Conservation (phyloP, 352 stramenopile genomes). For the Elongisporangium anandrum region DNA sequence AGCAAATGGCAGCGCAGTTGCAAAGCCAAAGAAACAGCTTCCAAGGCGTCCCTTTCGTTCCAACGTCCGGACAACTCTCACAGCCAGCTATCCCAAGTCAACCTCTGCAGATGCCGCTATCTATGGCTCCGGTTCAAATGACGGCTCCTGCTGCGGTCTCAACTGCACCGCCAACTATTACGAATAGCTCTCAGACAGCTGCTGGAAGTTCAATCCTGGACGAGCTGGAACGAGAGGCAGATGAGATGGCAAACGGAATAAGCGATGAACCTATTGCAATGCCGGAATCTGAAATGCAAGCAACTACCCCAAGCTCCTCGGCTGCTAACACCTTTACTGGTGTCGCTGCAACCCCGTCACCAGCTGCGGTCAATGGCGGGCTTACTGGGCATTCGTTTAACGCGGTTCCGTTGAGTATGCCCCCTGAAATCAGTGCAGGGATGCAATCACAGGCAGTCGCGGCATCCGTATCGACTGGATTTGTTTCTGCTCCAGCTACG, state of each 20-base stretch:
- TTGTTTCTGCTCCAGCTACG: slow-evolving; percentile 31
- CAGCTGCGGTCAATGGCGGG: slow-evolving; percentile 14
- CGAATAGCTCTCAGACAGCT: slow-evolving; percentile 5
- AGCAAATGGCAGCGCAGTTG: slow-evolving; percentile 68
- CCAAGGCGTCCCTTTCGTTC: slow-evolving; percentile 54
- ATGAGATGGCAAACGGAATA: slow-evolving; percentile 84
- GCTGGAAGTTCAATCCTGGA: slow-evolving; percentile 76
- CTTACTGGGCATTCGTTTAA: slow-evolving; percentile 33
- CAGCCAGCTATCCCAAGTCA: slow-evolving; percentile 33
- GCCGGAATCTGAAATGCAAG: slow-evolving; percentile 75
- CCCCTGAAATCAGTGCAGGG: slow-evolving; percentile 52
- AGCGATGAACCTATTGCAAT: slow-evolving; percentile 81
- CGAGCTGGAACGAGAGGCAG: slow-evolving; percentile 76
- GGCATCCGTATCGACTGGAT: slow-evolving; percentile 21
- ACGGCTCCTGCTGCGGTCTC: slow-evolving; percentile 5
- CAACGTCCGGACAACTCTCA: slow-evolving; percentile 21
- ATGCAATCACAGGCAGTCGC: slow-evolving; percentile 16
- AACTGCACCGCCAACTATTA: neutral
- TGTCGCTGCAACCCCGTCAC: slow-evolving; percentile 21
- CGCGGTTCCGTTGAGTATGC: slow-evolving; percentile 65
- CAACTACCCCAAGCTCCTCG: neutral
- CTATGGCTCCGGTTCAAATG: slow-evolving; percentile 16
- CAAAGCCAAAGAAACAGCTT: slow-evolving; percentile 67
- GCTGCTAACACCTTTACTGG: slow-evolving; percentile 8
- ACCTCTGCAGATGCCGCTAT: slow-evolving; percentile 52